These are phyloP conservation scores for Tylopilus vinaceipallidus DNA, from an alignment of 768 basidiomycete species.

Conservation along the genomic window DNA sequence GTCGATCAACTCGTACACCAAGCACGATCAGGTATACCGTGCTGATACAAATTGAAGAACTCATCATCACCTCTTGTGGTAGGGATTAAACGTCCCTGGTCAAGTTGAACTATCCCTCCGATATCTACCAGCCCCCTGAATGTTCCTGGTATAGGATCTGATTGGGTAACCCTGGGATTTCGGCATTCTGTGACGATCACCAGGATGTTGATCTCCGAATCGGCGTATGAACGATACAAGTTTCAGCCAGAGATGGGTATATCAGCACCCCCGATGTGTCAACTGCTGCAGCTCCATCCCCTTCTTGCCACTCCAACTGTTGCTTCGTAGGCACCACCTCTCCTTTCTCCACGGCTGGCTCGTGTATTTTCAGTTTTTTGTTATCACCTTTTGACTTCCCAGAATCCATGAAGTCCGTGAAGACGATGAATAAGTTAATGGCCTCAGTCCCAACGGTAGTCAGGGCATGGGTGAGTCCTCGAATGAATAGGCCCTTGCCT, in stretches of 20 bases:
- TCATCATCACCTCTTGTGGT: no score
- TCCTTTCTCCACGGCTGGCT: constrained; percentile 14
- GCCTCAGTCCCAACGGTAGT: neutral
- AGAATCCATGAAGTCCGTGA: neutral
- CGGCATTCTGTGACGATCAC: no score
- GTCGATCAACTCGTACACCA: no score
- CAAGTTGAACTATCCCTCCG: no score
- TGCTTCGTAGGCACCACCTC: neutral
- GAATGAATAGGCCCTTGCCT: neutral
- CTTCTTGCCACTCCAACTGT: neutral
- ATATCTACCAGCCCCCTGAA: no score
- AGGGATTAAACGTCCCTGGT: no score
- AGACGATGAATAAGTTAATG: neutral
- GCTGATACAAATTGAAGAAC: no score
- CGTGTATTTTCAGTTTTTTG: neutral
- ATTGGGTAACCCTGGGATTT: no score
- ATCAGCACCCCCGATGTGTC: neutral
- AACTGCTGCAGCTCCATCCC: constrained; percentile 3
- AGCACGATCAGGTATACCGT: no score
- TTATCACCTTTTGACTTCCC: neutral
- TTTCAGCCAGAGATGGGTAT: neutral
- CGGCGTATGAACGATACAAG: no score
- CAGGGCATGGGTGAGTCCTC: constrained; percentile 15
- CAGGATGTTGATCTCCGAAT: neutral
- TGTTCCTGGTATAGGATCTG: no score